Evolutionary conservation across 1,139 yeast species (phyloP).

Genomic region (Debaryomyces robertsiae): DNA sequence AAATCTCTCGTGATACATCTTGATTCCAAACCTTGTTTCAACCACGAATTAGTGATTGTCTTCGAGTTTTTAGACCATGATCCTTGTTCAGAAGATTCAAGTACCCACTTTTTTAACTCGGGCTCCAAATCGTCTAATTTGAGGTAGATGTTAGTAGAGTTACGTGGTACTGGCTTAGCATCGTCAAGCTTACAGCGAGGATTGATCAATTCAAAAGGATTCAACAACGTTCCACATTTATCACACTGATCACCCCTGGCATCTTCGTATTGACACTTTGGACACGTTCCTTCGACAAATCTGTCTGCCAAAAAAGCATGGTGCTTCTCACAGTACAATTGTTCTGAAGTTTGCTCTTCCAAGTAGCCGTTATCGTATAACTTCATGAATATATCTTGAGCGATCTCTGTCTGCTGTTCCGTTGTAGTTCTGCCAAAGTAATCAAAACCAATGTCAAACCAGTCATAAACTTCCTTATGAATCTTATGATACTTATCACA

Average conservation of each 20-base stretch:
- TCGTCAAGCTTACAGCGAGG: slow-evolving; percentile 95
- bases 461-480: slow-evolving; percentile 88
- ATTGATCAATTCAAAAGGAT: slow-evolving; percentile 88
- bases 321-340: slow-evolving; percentile 88
- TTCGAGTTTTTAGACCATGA: slow-evolving; percentile 90
- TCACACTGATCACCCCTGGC: slow-evolving; percentile 99
- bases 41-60: slow-evolving; percentile 88
- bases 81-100: slow-evolving; percentile 66
- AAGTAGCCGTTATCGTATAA: slow-evolving; percentile 72
- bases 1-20: slow-evolving; percentile 97
- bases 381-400: slow-evolving; percentile 86
- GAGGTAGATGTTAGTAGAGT: slow-evolving; percentile 84
- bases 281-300: slow-evolving; percentile 97
- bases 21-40: slow-evolving; percentile 88
- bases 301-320: slow-evolving; percentile 93
- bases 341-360: slow-evolving; percentile 87
- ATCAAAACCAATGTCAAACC: slow-evolving; percentile 96
- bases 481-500: slow-evolving; percentile 88
- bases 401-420: slow-evolving; percentile 86
- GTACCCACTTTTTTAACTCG: slow-evolving; percentile 72
- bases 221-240: slow-evolving; percentile 85
- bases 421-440: slow-evolving; percentile 97
- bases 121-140: slow-evolving; percentile 82
- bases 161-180: slow-evolving; percentile 74
- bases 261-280: slow-evolving; percentile 90